These are phyloP conservation scores for Delphinella strobiligena DNA, from an alignment of 2,329 filamentous ascomycete genomes.

Conservation along the genomic window DNA sequence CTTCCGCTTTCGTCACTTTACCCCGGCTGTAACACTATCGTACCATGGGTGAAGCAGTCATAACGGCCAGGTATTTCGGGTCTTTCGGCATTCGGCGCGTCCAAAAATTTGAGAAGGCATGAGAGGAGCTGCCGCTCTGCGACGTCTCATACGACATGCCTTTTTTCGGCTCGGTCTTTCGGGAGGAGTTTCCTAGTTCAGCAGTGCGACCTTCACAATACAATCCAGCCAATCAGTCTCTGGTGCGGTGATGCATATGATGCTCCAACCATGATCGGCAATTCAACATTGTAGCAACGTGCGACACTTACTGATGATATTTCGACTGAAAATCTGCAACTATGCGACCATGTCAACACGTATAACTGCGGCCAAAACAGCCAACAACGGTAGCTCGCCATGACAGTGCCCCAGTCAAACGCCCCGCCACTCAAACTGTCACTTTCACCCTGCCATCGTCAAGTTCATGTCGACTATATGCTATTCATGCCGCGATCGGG, in stretches of 20 bases:
- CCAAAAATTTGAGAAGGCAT: constrained; percentile 1
- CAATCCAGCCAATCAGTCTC: constrained; percentile 6
- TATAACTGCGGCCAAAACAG: not conserved
- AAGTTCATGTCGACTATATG: not conserved
- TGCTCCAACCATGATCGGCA: constrained; percentile 7
- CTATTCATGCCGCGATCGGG: not conserved
- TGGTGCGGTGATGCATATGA: constrained; percentile 8
- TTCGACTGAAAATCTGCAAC: no score
- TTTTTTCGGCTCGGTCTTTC: constrained; percentile 5
- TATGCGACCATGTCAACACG: constrained; percentile 2
- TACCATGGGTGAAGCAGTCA: not conserved
- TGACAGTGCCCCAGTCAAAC: not conserved
- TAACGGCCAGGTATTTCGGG: constrained; percentile 3
- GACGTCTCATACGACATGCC: not conserved
- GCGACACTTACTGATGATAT: constrained; percentile 4
- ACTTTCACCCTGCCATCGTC: not conserved
- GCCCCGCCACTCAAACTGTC: not conserved
- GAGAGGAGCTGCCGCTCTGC: not conserved
- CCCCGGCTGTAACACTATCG: constrained; percentile 7
- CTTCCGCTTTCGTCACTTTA: constrained; percentile 9
- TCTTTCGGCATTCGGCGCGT: constrained; percentile 8
- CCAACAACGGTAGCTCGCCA: not conserved
- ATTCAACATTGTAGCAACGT: constrained; percentile 9
- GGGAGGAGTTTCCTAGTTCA: constrained; percentile 8
- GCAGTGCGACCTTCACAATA: constrained; percentile 7